Evolutionary conservation across 768 basidiomycete genomes (phyloP).

Genomic region (Naematelia encephala): DNA sequence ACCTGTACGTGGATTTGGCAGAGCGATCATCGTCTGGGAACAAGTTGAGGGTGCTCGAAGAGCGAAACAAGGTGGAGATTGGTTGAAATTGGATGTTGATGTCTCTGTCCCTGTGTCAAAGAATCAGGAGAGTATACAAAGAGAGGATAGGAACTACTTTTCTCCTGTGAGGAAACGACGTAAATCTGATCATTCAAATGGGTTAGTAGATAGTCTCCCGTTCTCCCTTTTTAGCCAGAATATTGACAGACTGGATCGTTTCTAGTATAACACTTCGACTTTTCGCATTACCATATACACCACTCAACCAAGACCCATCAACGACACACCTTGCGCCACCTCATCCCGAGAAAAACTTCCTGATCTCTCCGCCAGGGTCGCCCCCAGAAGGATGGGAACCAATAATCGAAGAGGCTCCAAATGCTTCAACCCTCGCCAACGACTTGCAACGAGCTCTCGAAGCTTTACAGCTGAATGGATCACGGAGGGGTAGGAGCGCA

Average conservation of each 20-base stretch:
- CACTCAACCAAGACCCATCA: constrained; percentile 32
- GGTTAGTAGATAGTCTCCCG: neutral
- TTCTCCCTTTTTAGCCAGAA: neutral
- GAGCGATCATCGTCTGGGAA: constrained; percentile 77
- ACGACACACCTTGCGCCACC: constrained; percentile 70
- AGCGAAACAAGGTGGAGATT: constrained; percentile 64
- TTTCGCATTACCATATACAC: constrained; percentile 41
- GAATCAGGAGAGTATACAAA: too few species aligned
- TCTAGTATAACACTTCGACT: constrained; percentile 52
- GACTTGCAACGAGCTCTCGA: constrained; percentile 79
- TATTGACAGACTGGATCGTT: neutral
- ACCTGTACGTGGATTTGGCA: constrained; percentile 72
- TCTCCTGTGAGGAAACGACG: neutral
- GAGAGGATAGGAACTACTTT: constrained; percentile 1
- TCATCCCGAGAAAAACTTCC: constrained; percentile 80
- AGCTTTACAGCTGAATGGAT: constrained; percentile 59
- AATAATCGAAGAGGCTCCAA: constrained; percentile 84
- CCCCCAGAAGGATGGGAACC: constrained; percentile 97
- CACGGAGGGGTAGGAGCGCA: constrained; percentile 11
- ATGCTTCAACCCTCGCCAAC: constrained; percentile 72
- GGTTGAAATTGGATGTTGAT: constrained; percentile 36
- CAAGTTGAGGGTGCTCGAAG: constrained; percentile 43
- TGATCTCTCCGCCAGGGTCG: constrained; percentile 96
- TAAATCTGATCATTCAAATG: neutral
- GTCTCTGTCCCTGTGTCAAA: neutral